Conservation (phyloP, 805 yeast species). For the Hanseniaspora guilliermondii region DNA sequence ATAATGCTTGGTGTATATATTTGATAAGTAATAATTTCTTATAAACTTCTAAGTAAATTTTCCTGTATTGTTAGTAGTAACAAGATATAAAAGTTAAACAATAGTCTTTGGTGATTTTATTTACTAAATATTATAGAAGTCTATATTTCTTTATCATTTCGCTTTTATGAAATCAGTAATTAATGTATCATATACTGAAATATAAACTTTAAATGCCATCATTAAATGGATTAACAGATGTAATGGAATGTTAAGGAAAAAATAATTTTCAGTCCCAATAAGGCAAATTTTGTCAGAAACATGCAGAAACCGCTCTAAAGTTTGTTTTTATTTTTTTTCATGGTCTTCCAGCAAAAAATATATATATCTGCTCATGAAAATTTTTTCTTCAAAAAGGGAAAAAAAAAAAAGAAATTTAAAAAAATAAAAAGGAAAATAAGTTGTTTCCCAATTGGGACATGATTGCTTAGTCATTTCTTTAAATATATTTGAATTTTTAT, state of each 20-base stretch:
- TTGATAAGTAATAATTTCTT: neutral
- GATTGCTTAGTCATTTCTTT: neutral
- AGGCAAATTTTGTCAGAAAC: neutral
- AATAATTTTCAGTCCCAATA: neutral
- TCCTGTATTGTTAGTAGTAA: too few species aligned
- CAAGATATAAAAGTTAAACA: too few species aligned
- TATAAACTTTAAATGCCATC: too few species aligned
- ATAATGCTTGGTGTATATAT: too few species aligned
- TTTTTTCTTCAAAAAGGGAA: neutral
- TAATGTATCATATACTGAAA: too few species aligned
- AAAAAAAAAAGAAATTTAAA: neutral
- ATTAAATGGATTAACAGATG: too few species aligned
- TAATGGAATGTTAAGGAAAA: too few species aligned
- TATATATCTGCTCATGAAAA: neutral
- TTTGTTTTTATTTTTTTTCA: neutral
- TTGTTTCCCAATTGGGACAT: neutral
- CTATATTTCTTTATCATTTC: too few species aligned
- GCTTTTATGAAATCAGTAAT: too few species aligned
- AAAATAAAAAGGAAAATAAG: too few species aligned
- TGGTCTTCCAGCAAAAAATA: neutral
- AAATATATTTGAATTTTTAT: neutral
- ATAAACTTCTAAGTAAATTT: neutral
- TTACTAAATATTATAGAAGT: too few species aligned
- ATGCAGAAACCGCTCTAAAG: neutral
- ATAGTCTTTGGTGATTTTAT: too few species aligned